A percentile compares a stretch with the other conserved stretches of the same genome.
Conservation (phyloP, 225 moss, liverwort and hornwort genomes). For the Pseudoscleropodium purum region DNA sequence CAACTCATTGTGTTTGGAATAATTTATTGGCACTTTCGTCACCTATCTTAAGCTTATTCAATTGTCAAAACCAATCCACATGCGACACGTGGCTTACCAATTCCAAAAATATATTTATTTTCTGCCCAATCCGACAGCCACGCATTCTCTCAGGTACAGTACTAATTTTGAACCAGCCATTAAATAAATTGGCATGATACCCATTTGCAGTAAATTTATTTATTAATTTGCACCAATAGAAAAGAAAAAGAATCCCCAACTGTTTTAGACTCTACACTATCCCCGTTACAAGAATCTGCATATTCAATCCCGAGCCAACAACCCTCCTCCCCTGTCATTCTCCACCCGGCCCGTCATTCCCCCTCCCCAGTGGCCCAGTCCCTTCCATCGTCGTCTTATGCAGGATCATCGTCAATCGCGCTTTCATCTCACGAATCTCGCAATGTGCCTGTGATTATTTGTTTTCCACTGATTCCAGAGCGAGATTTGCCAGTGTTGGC, state of each 20-base stretch:
- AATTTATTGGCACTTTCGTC: neutral
- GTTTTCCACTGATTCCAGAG: neutral
- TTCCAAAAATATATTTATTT: neutral
- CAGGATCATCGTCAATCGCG: neutral
- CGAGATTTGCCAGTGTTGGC: neutral
- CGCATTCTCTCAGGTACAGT: neutral
- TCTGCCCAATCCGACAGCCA: neutral
- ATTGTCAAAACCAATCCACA: neutral
- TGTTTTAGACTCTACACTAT: neutral
- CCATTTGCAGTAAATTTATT: neutral
- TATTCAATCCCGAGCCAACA: neutral
- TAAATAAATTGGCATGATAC: neutral
- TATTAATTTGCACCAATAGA: neutral
- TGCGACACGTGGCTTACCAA: neutral
- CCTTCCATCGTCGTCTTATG: neutral
- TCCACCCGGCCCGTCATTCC: neutral
- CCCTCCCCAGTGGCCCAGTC: no score
- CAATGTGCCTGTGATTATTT: neutral
- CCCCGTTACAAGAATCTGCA: neutral
- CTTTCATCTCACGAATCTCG: neutral
- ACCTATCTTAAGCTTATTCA: neutral
- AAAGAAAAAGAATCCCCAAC: neutral
- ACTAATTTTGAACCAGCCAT: neutral
- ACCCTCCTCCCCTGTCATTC: neutral
- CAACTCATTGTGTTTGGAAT: neutral